These are phyloP conservation scores for Globisporangium lucens DNA, from an alignment of 352 stramenopile species.

Conservation along the genomic window DNA sequence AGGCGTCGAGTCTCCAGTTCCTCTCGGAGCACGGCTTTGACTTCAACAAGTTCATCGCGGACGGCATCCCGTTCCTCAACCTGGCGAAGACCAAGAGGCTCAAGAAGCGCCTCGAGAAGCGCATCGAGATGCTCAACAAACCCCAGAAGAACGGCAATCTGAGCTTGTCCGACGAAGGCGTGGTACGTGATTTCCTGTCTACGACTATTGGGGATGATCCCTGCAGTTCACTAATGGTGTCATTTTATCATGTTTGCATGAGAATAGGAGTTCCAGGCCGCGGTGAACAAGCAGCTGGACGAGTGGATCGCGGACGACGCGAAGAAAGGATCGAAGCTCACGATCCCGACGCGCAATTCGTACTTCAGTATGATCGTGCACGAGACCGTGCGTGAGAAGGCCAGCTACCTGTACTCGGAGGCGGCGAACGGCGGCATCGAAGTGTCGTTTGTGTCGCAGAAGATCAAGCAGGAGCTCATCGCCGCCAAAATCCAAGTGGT, in stretches of 20 bases:
- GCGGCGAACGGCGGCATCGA: slow-evolving; percentile 38
- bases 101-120: slow-evolving; percentile 50
- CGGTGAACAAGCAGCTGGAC: slow-evolving; percentile 44
- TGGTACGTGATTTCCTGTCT: slow-evolving; percentile 9
- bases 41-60: slow-evolving; percentile 84
- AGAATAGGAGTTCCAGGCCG: slow-evolving; percentile 32
- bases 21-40: slow-evolving; percentile 83
- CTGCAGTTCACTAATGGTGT: not conserved
- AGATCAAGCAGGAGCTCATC: slow-evolving; percentile 64
- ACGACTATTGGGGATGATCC: not conserved
- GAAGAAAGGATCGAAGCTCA: slow-evolving; percentile 53
- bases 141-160: slow-evolving; percentile 47
- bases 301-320: slow-evolving; percentile 46
- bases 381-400: slow-evolving; percentile 52
- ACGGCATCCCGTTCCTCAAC: slow-evolving; percentile 81
- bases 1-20: slow-evolving; percentile 80
- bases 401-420: slow-evolving; percentile 65
- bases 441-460: slow-evolving; percentile 56
- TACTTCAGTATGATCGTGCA: slow-evolving; percentile 77
- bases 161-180: slow-evolving; percentile 42
- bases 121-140: slow-evolving; percentile 57
- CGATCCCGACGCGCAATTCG: slow-evolving; percentile 57
- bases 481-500: slow-evolving; percentile 33
- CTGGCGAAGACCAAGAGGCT: slow-evolving; percentile 45
- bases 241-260: not conserved